phyloP scores from a whole-genome alignment of 345 rosid species.

The Eucalyptus victrix region DNA sequence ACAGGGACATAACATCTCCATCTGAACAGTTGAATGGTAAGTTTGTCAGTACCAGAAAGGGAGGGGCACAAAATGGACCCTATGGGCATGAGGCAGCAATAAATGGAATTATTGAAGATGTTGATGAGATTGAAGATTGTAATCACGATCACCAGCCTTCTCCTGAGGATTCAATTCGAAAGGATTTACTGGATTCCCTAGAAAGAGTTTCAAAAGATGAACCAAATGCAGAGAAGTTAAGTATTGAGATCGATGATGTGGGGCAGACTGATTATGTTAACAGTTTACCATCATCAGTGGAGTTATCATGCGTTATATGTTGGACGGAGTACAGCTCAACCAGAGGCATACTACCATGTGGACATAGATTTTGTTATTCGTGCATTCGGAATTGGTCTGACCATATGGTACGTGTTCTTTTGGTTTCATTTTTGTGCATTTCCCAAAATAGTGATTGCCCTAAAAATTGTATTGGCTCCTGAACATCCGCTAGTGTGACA shows the following conservation, averaged over 20 bases:
- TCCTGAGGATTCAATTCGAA: background rate
- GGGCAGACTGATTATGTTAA: conserved; percentile 6
- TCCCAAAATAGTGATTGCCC: background rate
- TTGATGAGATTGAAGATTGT: conserved; percentile 11
- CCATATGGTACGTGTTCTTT: conserved; percentile 38
- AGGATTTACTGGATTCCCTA: background rate
- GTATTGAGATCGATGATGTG: background rate
- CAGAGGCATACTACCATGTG: conserved; percentile 84
- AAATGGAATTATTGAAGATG: conserved; percentile 16
- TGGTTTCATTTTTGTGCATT: background rate
- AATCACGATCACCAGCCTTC: background rate
- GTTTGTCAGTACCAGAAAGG: background rate
- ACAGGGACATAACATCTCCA: background rate
- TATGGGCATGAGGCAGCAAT: background rate
- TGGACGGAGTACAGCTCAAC: conserved; percentile 83
- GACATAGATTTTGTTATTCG: conserved; percentile 91
- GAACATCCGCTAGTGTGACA: background rate
- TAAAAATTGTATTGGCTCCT: background rate
- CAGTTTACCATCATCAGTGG: conserved; percentile 16
- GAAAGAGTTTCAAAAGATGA: conserved; percentile 5
- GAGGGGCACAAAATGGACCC: conserved; percentile 14
- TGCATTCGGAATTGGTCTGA: conserved; percentile 86
- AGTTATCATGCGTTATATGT: conserved; percentile 85
- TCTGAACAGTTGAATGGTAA: background rate
- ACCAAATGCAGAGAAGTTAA: conserved; percentile 2